Base-by-base conservation (phyloP, 208 protist species). In the Acanthamoeba healyi region DNA sequence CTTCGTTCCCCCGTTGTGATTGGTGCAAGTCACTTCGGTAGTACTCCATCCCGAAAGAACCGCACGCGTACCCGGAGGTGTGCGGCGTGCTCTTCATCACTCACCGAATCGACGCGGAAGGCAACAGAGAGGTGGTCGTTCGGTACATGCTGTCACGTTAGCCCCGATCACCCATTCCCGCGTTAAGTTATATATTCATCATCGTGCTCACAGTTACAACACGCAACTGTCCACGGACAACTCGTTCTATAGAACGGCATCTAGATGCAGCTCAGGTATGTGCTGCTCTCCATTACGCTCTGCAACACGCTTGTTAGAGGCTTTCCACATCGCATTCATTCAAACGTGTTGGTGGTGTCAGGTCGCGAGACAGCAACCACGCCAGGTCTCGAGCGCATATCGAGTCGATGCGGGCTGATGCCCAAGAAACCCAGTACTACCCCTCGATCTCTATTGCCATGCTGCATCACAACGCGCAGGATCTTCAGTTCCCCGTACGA, bases 361-460 rank as follows among this genome's bases (percentile, higher is more conserved):
- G 70, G 40, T 81, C 70, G 15, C 70, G 70, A 15, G n/a, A 81
- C 70, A 22, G 2, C 2, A 56, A 22, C 4, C 34, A 87, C 32
- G 51, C 67, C 34, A 24, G 54, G 14, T 94, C 93, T n/a, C 65
- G 74, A 38, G 94, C 93, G 42, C 63, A 70, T 26, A 72, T 91
- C 3, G 36, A 92, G 10, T 12, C 49, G 7, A 61, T 36, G 42
- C 42, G 90, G 12, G 70, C 56, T 2, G 32, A 32, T 26, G 51
- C 70, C 0, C 29, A 72, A 40, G 93, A 70, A n/a, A 94, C 88
- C 19, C 93, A 84, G 17, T 91, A 95, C 32, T 94, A 95, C 56
- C 90, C 90, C 42, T 46, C 94, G 12, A 92, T 94, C 32, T 61
- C 56, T 5, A 84, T 91, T 36, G 81, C 58, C 38, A 89, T 82